These are phyloP conservation scores for Ilex asprella DNA, from an alignment of 257 asterid species.

Conservation along the genomic window DNA sequence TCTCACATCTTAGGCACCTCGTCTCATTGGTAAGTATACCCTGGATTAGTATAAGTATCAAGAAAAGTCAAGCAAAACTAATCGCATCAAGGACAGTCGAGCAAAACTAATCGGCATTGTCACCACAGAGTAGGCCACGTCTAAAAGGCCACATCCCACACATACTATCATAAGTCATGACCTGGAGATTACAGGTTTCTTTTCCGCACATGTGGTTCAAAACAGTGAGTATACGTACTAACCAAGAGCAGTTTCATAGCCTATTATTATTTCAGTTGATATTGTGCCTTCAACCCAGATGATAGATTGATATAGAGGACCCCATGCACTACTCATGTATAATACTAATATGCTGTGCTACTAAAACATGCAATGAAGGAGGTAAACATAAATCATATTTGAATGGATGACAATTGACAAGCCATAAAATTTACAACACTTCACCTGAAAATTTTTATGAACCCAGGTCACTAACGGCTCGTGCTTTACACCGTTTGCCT, in stretches of 20 bases:
- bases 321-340: too few species aligned
- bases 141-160: background rate
- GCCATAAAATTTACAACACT: background rate
- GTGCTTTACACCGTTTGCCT: constrained; percentile 43
- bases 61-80: background rate
- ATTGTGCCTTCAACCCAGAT: too few species aligned
- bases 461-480: constrained; percentile 79
- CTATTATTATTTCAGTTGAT: too few species aligned
- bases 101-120: background rate
- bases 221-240: too few species aligned
- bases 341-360: background rate
- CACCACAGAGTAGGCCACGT: background rate
- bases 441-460: constrained; percentile 86
- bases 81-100: background rate
- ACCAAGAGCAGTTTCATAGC: too few species aligned
- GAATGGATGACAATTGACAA: background rate
- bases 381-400: background rate
- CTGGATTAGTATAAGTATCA: background rate
- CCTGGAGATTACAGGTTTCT: background rate
- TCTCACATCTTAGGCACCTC: constrained; percentile 1
- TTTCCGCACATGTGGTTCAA: too few species aligned
- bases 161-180: background rate
- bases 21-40: constrained; percentile 2
- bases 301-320: too few species aligned
- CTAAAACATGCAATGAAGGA: background rate